phyloP scores from a whole-genome alignment of 1,284 basidiomycete genomes.

The Apiotrichum gamsii region DNA sequence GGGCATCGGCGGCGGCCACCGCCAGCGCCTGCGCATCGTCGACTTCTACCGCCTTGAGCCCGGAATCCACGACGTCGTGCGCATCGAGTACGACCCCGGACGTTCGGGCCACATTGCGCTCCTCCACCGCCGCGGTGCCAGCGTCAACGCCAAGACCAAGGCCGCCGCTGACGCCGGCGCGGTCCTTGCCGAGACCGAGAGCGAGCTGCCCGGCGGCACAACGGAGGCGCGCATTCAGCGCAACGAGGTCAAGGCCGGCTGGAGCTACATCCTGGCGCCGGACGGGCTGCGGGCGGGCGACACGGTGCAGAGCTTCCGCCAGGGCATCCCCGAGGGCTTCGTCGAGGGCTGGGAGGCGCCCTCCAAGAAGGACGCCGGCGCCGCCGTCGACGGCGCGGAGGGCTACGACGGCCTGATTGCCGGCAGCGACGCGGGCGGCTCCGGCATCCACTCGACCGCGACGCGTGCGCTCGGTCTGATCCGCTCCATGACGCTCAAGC shows the following conservation, averaged over 20 bases:
- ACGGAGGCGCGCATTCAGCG: conserved; percentile 12
- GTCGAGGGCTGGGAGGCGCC: conserved; percentile 59
- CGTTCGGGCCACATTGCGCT: conserved; percentile 91
- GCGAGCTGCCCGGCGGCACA: conserved; percentile 10
- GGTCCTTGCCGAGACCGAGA: conserved; percentile 24
- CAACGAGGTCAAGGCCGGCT: conserved; percentile 43
- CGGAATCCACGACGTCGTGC: conserved; percentile 79
- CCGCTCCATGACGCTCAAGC: conserved; percentile 75
- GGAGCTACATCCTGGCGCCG: conserved; percentile 84
- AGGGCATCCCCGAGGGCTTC: conserved; percentile 69
- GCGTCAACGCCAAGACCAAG: conserved; percentile 16
- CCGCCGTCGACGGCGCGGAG: conserved; percentile 3
- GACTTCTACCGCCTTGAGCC: conserved; percentile 75
- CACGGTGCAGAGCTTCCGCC: conserved; percentile 77
- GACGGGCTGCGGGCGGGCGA: conserved; percentile 85
- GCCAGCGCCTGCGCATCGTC: conserved; percentile 73
- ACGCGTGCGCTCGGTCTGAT: conserved; percentile 69
- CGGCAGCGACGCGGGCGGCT: conserved; percentile 52
- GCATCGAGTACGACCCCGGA: conserved; percentile 95
- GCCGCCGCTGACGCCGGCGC: conserved; percentile 26
- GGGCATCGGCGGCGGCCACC: conserved; percentile 85
- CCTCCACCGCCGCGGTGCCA: conserved; percentile 47
- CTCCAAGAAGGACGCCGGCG: conserved; percentile 7
- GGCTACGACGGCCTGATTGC: neutral
- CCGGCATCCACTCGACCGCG: conserved; percentile 37